Conservation (phyloP, 345 rosid species). For the Eucalyptus brandiana region DNA sequence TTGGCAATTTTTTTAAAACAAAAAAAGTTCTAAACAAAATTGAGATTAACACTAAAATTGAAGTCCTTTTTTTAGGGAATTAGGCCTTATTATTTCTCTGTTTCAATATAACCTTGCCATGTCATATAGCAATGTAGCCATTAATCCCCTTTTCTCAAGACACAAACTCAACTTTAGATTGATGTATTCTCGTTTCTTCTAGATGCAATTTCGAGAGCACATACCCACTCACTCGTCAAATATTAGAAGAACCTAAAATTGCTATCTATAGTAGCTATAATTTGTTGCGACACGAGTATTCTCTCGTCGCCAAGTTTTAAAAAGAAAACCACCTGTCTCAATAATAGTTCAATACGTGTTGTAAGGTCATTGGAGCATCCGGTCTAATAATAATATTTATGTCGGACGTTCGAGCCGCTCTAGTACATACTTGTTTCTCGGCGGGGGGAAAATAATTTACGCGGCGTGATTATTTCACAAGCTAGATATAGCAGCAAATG, state of each 20-base stretch:
- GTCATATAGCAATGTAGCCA: accelerated
- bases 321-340: background rate
- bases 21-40: no score
- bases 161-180: background rate
- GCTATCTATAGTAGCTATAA: background rate
- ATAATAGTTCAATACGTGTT: background rate
- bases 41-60: background rate
- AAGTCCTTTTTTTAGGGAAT: background rate
- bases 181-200: background rate
- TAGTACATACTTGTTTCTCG: background rate
- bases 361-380: background rate
- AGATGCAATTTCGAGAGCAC: background rate
- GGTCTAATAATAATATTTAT: background rate
- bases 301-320: background rate
- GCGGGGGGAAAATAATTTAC: background rate
- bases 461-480: background rate
- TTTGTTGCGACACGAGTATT: no score
- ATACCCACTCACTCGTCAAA: background rate
- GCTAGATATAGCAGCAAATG: background rate
- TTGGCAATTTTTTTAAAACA: background rate
- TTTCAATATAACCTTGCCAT: background rate
- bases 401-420: background rate
- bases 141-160: background rate
- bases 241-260: background rate
- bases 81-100: background rate